These are phyloP conservation scores for Linnemannia hyalina DNA, from an alignment of 192 early-diverging fungal species.

Conservation along the genomic window DNA sequence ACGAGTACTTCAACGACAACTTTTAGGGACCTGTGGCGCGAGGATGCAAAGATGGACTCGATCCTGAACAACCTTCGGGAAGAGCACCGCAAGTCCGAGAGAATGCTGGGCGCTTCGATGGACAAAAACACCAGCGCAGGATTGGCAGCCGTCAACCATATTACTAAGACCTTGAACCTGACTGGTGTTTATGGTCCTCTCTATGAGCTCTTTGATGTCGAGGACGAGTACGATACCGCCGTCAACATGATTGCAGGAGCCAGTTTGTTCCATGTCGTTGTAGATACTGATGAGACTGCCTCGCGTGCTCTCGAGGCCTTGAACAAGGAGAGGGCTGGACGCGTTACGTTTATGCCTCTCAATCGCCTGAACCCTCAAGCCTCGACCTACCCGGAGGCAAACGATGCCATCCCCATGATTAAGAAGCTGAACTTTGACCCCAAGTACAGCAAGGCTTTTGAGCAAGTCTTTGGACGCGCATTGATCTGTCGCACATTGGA, in stretches of 20 bases:
- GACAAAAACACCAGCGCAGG: slow-evolving; percentile 89
- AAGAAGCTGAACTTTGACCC: slow-evolving; percentile 80
- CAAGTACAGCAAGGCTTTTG: slow-evolving; percentile 79
- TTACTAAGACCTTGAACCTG: slow-evolving; percentile 74
- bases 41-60: slow-evolving; percentile 81
- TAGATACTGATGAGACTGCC: slow-evolving; percentile 94
- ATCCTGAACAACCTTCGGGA: slow-evolving; percentile 76
- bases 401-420: slow-evolving; percentile 89
- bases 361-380: slow-evolving; percentile 81
- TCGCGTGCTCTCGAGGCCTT: slow-evolving; percentile 74
- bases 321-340: slow-evolving; percentile 75
- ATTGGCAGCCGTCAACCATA: slow-evolving; percentile 75
- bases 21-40: slow-evolving; percentile 87
- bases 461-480: slow-evolving; percentile 93
- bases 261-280: slow-evolving; percentile 96
- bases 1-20: not conserved
- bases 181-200: slow-evolving; percentile 91
- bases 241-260: slow-evolving; percentile 90
- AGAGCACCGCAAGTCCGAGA: slow-evolving; percentile 81
- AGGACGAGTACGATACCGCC: slow-evolving; percentile 84
- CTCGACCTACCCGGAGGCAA: slow-evolving; percentile 71
- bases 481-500: slow-evolving; percentile 89
- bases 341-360: slow-evolving; percentile 96
- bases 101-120: slow-evolving; percentile 79
- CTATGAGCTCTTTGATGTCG: slow-evolving; percentile 92